Conservation (phyloP, 352 stramenopile genomes). For the Phytopythium cucurbitacearum region DNA sequence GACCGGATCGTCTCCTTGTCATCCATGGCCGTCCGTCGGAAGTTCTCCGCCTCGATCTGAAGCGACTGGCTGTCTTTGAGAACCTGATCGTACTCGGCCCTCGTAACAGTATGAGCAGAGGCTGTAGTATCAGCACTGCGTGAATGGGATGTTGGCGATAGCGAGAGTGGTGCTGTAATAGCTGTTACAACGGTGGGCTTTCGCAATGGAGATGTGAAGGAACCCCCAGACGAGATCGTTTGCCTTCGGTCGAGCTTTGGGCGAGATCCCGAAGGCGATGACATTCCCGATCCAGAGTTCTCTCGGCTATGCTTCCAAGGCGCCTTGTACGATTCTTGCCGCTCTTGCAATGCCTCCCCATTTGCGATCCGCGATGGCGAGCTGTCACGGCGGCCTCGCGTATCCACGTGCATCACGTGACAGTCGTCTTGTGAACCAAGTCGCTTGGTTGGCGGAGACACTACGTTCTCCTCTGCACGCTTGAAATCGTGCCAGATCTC, state of each 20-base stretch:
- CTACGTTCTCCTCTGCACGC: slow-evolving; percentile 48
- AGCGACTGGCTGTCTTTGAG: slow-evolving; percentile 33
- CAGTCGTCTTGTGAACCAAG: not conserved
- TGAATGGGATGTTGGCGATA: not conserved
- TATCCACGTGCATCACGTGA: not conserved
- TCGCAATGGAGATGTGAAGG: slow-evolving; percentile 7
- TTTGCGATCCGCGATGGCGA: not conserved
- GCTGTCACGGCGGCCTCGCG: not conserved
- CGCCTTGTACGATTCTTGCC: not conserved
- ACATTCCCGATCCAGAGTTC: slow-evolving; percentile 1
- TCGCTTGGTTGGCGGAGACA: slow-evolving; percentile 11
- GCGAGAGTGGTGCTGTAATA: not conserved
- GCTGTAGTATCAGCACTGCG: not conserved
- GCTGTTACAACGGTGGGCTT: not conserved
- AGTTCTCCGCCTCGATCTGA: slow-evolving; percentile 15
- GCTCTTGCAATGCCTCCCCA: not conserved
- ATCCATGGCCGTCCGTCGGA: slow-evolving; percentile 6
- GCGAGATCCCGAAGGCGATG: not conserved
- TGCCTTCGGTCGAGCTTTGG: slow-evolving; percentile 2
- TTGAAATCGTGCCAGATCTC: slow-evolving; percentile 77
- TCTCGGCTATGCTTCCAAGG: slow-evolving; percentile 1
- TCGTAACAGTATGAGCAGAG: slow-evolving; percentile 8
- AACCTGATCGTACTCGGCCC: slow-evolving; percentile 31
- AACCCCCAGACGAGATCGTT: slow-evolving; percentile 3
- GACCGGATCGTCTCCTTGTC: slow-evolving; percentile 36